phyloP scores from a whole-genome alignment of 805 yeast species.

The Yarrowia phangngaensis region DNA sequence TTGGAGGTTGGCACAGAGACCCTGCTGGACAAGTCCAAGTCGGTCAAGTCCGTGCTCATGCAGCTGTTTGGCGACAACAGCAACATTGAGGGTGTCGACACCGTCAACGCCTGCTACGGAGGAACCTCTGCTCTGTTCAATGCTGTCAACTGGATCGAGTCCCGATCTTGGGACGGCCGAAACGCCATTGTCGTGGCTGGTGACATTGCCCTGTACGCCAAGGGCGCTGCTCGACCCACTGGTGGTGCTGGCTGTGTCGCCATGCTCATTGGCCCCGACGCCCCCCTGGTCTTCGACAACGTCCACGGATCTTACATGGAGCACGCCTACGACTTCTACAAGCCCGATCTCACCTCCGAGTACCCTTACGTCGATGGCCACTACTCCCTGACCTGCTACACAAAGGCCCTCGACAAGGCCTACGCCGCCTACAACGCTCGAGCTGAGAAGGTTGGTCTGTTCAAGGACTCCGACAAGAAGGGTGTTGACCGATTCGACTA shows the following conservation, averaged over 20 bases:
- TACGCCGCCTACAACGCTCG: constrained; percentile 79
- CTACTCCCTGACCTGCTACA: constrained; percentile 88
- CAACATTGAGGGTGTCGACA: constrained; percentile 94
- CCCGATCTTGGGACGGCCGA: constrained; percentile 96
- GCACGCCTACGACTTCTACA: constrained; percentile 96
- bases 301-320: constrained; percentile 91
- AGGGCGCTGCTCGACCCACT: constrained; percentile 98
- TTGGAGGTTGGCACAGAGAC: constrained; percentile 99
- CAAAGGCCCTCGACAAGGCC: constrained; percentile 84
- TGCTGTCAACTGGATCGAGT: constrained; percentile 93
- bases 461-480: constrained; percentile 44
- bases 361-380: constrained; percentile 98
- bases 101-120: constrained; percentile 96
- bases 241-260: constrained; percentile 99
- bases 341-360: constrained; percentile 94
- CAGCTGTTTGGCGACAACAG: constrained; percentile 84
- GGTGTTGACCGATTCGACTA: constrained; percentile 71
- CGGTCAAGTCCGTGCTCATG: constrained; percentile 92
- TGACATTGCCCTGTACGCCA: constrained; percentile 94
- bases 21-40: constrained; percentile 90
- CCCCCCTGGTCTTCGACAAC: constrained; percentile 89
- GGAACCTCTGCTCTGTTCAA: constrained; percentile 95
- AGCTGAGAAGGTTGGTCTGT: constrained; percentile 52
- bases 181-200: constrained; percentile 96
- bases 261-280: constrained; percentile 91